Percentiles rank a stretch among this genome's conserved stretches.
Evolutionary conservation across 2,329 filamentous ascomycete species (phyloP).

Genomic region (Zymoseptoria passerinii): DNA sequence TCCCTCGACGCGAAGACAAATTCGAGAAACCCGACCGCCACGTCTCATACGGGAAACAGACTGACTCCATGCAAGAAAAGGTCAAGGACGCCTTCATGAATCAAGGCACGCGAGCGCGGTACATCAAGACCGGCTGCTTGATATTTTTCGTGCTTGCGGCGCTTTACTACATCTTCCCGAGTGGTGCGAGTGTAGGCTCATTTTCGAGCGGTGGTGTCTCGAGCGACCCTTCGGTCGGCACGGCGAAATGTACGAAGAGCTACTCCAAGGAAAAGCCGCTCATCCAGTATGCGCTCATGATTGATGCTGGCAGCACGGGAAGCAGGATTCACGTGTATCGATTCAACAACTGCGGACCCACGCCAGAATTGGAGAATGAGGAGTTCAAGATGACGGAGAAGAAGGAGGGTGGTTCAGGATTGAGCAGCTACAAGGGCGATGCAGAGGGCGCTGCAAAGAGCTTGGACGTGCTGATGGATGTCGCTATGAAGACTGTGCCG

Average conservation of each 20-base stretch:
- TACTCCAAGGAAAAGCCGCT: slow-evolving; percentile 83
- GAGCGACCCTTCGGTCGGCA: slow-evolving; percentile 53
- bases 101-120: slow-evolving; percentile 52
- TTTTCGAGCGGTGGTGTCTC: slow-evolving; percentile 36
- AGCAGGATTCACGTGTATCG: slow-evolving; percentile 98
- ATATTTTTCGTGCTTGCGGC: slow-evolving; percentile 50
- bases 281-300: slow-evolving; percentile 96
- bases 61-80: slow-evolving; percentile 29
- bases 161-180: slow-evolving; percentile 48
- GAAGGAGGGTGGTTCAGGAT: slow-evolving; percentile 64
- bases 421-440: slow-evolving; percentile 82
- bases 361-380: slow-evolving; percentile 90
- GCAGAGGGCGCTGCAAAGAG: slow-evolving; percentile 82
- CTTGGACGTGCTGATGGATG: slow-evolving; percentile 77
- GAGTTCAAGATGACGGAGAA: slow-evolving; percentile 90
- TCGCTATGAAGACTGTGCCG: slow-evolving; percentile 75
- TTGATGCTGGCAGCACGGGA: slow-evolving; percentile 94
- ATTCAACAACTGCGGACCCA: slow-evolving; percentile 96
- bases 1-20: slow-evolving; percentile 33
- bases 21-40: slow-evolving; percentile 42
- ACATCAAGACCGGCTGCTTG: slow-evolving; percentile 54
- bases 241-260: slow-evolving; percentile 72
- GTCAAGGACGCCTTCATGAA: slow-evolving; percentile 48
- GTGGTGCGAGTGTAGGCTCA: slow-evolving; percentile 9
- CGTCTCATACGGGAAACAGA: slow-evolving; percentile 16